Base-by-base conservation (phyloP, 306 rosid species). In the Cicer chorassanicum region DNA sequence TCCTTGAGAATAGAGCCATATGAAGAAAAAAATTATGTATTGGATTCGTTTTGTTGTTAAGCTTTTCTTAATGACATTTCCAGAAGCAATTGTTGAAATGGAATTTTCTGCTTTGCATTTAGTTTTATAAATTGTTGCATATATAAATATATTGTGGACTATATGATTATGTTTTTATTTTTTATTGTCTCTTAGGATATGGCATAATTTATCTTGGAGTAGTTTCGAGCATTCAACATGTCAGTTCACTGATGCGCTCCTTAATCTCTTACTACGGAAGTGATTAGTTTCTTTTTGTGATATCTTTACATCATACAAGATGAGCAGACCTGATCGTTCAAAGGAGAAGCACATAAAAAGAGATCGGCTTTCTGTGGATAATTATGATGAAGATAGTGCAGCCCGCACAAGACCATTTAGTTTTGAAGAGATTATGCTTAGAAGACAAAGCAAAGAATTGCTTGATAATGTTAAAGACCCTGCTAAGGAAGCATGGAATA, bases 361-460 rank as follows among this genome's bases (percentile, higher is more conserved):
- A 70, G 59, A 78, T 42, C 11, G 64, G 78, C 78, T 61, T 76
- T 81, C 87, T 53, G 60, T 34, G 75, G 72, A 57, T 81, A 72
- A 78, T 46, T 40, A 46, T 68, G 87, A 79, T 68, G 92, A 88
- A 72, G 95, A 80, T 65, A 89, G 87, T 86, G 89, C 99, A 34
- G 97, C 99, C 77, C 88, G 93, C 64, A 94, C 99, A 57, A 87
- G 99, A 90, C 96, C 99, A 38, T 73, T 87, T 64, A 89, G 93
- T 84, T 80, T 83, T 63, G 92, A 90, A 70, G 96, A 94, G 81
- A 92, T 90, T 75, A 86, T 94, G 96, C 77, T 64, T 76, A 84
- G 90, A 84, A 89, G 99, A 72, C 84, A 69, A 77, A 80, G 78
- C 70, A 92, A 82, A 75, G 86, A 82, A 68, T 76, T 81, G 39